Evolutionary conservation across 2,329 filamentous ascomycete species (phyloP).

Genomic region (Apiospora marii): DNA sequence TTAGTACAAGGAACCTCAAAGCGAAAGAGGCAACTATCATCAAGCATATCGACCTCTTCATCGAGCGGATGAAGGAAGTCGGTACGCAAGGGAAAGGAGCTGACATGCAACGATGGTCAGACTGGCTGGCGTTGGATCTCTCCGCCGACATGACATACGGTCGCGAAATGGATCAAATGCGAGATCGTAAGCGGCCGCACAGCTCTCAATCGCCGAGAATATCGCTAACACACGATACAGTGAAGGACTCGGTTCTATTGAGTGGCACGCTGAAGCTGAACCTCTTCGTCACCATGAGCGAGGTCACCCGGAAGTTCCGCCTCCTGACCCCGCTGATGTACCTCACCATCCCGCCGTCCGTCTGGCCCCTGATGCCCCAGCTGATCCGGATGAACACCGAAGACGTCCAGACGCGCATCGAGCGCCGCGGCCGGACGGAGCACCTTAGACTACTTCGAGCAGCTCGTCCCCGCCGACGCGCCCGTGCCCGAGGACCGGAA

Average conservation of each 20-base stretch:
- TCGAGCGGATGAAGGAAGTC: background rate
- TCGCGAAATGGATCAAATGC: background rate
- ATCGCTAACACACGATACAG: background rate
- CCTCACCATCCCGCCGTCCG: background rate
- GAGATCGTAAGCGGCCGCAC: background rate
- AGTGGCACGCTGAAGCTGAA: background rate
- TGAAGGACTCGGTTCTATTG: background rate
- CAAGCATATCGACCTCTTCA: background rate
- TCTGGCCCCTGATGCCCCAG: background rate
- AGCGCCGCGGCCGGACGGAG: background rate
- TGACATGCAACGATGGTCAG: background rate
- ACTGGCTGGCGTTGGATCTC: background rate
- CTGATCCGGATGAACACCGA: background rate
- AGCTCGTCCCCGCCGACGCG: background rate
- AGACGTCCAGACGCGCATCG: background rate
- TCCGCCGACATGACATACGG: background rate
- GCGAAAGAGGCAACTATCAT: background rate
- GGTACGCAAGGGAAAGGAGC: background rate
- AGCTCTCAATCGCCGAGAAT: background rate
- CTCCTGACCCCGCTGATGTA: background rate
- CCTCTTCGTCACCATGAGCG: background rate
- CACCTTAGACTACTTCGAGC: background rate
- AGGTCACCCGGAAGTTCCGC: background rate
- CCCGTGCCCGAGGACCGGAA: conserved; percentile 22
- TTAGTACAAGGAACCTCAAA: background rate